Conservation (phyloP, 352 stramenopile genomes). For the Pythium aristosporum region DNA sequence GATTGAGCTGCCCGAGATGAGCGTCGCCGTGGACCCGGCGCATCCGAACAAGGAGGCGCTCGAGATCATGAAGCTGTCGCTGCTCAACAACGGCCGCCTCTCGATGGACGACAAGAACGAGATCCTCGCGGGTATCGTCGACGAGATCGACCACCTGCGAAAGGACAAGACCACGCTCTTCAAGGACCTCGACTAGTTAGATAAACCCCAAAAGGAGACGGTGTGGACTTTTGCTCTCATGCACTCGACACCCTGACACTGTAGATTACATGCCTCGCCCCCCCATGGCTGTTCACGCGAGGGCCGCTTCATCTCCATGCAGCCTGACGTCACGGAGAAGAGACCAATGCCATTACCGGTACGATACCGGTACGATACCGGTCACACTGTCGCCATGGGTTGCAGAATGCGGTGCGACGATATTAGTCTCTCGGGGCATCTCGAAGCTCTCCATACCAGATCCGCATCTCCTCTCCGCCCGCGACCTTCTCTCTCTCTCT, state of each 20-base stretch:
- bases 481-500: not conserved
- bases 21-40: slow-evolving; percentile 57
- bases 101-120: slow-evolving; percentile 90
- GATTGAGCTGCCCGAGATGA: slow-evolving; percentile 73
- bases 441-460: not conserved
- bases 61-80: slow-evolving; percentile 88
- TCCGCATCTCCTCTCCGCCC: not conserved
- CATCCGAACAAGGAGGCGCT: slow-evolving; percentile 79
- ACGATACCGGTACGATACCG: slow-evolving; percentile 3
- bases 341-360: not conserved
- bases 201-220: slow-evolving; percentile 2
- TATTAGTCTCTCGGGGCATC: not conserved
- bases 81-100: slow-evolving; percentile 88
- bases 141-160: slow-evolving; percentile 79
- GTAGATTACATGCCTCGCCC: not conserved
- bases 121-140: slow-evolving; percentile 75
- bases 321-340: not conserved
- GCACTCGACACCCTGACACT: not conserved
- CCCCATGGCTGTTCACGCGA: not conserved
- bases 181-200: slow-evolving; percentile 60
- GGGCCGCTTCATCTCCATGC: not conserved
- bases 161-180: slow-evolving; percentile 87
- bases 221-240: not conserved
- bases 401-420: slow-evolving; percentile 9
- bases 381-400: slow-evolving; percentile 4